phyloP scores from a whole-genome alignment of 2,329 filamentous ascomycete genomes.

The Coleophoma crateriformis region DNA sequence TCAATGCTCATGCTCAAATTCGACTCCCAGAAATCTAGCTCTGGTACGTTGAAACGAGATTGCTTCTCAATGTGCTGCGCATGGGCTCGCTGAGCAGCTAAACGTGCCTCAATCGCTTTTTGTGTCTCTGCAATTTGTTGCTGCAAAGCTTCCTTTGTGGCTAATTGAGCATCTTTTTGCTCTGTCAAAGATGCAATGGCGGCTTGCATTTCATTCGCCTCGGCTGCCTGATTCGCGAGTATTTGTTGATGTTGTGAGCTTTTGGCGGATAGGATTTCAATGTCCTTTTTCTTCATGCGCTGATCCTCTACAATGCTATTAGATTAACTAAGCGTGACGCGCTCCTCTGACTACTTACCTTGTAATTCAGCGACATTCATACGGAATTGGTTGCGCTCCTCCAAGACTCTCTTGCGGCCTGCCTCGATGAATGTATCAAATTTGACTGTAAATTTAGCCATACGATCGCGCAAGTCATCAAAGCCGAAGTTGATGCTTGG shows the following conservation, averaged over 20 bases:
- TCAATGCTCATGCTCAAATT: slow-evolving; percentile 87
- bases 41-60: slow-evolving; percentile 82
- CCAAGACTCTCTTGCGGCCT: slow-evolving; percentile 80
- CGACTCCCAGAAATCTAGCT: slow-evolving; percentile 93
- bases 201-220: slow-evolving; percentile 68
- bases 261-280: slow-evolving; percentile 75
- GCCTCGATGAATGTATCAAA: slow-evolving; percentile 95
- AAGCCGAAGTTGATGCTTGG: slow-evolving; percentile 94
- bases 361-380: slow-evolving; percentile 86
- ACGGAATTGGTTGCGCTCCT: slow-evolving; percentile 91
- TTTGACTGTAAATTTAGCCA: slow-evolving; percentile 83
- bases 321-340: slow-evolving; percentile 1
- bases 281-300: slow-evolving; percentile 80
- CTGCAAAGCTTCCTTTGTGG: slow-evolving; percentile 50
- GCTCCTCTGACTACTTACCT: slow-evolving; percentile 47
- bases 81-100: slow-evolving; percentile 68
- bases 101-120: slow-evolving; percentile 60
- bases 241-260: slow-evolving; percentile 66
- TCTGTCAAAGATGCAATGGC: slow-evolving; percentile 52
- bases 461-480: slow-evolving; percentile 89
- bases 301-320: slow-evolving; percentile 67
- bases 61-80: slow-evolving; percentile 75
- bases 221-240: slow-evolving; percentile 70
- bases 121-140: slow-evolving; percentile 63
- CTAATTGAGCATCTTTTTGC: slow-evolving; percentile 56